Evolutionary conservation across 129 eudicot species (phyloP).

Genomic region (Flaveria robusta): DNA sequence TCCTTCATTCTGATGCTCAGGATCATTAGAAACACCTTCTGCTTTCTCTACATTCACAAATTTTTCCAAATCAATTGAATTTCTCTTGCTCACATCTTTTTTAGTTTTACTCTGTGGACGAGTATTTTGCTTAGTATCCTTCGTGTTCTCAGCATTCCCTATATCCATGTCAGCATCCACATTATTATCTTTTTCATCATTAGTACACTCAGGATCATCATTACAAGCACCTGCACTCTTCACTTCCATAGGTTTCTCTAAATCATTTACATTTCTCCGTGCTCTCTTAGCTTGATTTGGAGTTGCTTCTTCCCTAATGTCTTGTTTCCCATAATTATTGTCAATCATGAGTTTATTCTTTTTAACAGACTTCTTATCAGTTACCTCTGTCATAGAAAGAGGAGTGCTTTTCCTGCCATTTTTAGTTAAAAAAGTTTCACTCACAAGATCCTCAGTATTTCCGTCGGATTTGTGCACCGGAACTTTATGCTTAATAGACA

Average conservation of each 20-base stretch:
- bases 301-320: slow-evolving; percentile 27
- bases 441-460: slow-evolving; percentile 25
- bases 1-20: slow-evolving; percentile 15
- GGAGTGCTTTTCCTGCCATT: slow-evolving; percentile 29
- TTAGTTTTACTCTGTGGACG: slow-evolving; percentile 18
- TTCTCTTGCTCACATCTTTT: slow-evolving; percentile 19
- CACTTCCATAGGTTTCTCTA: slow-evolving; percentile 22
- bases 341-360: slow-evolving; percentile 35
- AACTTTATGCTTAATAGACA: slow-evolving; percentile 24
- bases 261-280: slow-evolving; percentile 24
- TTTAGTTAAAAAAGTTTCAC: slow-evolving; percentile 29
- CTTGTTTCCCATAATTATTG: slow-evolving; percentile 26
- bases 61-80: slow-evolving; percentile 14
- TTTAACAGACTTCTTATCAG: slow-evolving; percentile 26
- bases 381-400: slow-evolving; percentile 25
- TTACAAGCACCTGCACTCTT: slow-evolving; percentile 16
- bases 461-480: slow-evolving; percentile 29
- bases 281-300: slow-evolving; percentile 27
- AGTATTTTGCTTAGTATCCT: slow-evolving; percentile 14
- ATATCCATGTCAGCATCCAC: background rate
- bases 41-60: slow-evolving; percentile 12
- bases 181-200: slow-evolving; percentile 4
- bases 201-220: slow-evolving; percentile 23
- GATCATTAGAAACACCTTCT: slow-evolving; percentile 11
- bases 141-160: slow-evolving; percentile 17